phyloP scores from a whole-genome alignment of 768 basidiomycete species.

The Pleurotus djamor region DNA sequence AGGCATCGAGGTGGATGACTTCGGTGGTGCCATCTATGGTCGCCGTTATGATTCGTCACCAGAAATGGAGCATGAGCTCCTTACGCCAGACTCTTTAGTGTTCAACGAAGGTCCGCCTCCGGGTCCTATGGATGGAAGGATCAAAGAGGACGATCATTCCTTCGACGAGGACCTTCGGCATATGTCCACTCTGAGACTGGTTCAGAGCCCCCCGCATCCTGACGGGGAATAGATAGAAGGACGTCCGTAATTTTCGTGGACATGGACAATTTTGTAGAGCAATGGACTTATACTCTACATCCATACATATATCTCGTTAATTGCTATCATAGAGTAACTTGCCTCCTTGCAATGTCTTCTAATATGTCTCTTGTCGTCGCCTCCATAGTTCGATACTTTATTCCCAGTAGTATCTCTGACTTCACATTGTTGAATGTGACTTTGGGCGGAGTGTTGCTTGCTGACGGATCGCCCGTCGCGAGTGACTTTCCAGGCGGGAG shows the following conservation, averaged over 20 bases:
- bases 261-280: too few relatives aligned
- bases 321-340: too few relatives aligned
- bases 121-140: neutral
- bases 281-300: too few relatives aligned
- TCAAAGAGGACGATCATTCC: neutral
- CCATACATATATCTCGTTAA: too few relatives aligned
- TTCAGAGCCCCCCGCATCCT: neutral
- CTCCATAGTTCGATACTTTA: conserved; percentile 8
- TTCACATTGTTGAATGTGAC: conserved; percentile 7
- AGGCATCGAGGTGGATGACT: neutral
- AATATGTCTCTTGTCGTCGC: conserved; percentile 7
- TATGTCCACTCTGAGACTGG: neutral
- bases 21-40: neutral
- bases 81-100: conserved; percentile 17
- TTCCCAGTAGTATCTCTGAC: conserved; percentile 6
- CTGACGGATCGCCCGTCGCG: neutral
- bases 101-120: conserved; percentile 6
- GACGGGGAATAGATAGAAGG: too few relatives aligned
- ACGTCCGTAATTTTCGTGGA: too few relatives aligned
- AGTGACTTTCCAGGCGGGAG: neutral
- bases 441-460: neutral
- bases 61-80: conserved; percentile 10
- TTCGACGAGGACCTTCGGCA: neutral
- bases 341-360: conserved; percentile 7
- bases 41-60: neutral